These are phyloP conservation scores for Leucocoprinus birnbaumii DNA, from an alignment of 768 basidiomycete species.

Conservation along the genomic window DNA sequence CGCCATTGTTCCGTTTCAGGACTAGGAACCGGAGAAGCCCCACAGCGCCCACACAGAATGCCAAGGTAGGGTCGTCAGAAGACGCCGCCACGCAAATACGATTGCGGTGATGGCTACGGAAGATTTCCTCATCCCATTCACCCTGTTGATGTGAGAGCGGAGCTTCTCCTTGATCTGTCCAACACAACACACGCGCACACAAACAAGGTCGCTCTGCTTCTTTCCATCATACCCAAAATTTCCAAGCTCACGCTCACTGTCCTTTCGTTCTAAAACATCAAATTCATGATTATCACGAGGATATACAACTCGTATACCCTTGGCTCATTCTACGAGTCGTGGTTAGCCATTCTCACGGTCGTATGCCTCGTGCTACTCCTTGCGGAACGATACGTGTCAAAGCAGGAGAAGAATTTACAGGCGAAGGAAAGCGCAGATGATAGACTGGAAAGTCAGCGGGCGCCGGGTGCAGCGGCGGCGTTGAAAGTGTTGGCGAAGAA, in stretches of 20 bases:
- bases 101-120: too few relatives aligned
- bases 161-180: too few relatives aligned
- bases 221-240: too few relatives aligned
- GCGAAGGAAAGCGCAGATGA: conserved; percentile 17
- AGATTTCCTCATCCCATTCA: too few relatives aligned
- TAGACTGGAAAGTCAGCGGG: conserved; percentile 16
- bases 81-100: too few relatives aligned
- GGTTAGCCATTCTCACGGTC: conserved; percentile 20
- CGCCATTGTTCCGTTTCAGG: too few relatives aligned
- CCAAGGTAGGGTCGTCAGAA: too few relatives aligned
- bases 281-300: not conserved
- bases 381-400: conserved; percentile 19
- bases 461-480: conserved; percentile 12
- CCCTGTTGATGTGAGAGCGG: too few relatives aligned
- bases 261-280: not conserved
- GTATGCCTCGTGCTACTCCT: conserved; percentile 20
- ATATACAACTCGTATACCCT: not conserved
- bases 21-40: too few relatives aligned
- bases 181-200: too few relatives aligned
- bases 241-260: not conserved
- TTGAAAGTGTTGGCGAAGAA: conserved; percentile 29
- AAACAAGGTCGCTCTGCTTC: too few relatives aligned
- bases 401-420: conserved; percentile 1
- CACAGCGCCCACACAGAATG: too few relatives aligned
- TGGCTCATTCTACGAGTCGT: conserved; percentile 22